Percentiles rank a stretch among this genome's conserved stretches.
Conservation (phyloP, 1,139 yeast genomes). For the Sugiyamaella novakii region DNA sequence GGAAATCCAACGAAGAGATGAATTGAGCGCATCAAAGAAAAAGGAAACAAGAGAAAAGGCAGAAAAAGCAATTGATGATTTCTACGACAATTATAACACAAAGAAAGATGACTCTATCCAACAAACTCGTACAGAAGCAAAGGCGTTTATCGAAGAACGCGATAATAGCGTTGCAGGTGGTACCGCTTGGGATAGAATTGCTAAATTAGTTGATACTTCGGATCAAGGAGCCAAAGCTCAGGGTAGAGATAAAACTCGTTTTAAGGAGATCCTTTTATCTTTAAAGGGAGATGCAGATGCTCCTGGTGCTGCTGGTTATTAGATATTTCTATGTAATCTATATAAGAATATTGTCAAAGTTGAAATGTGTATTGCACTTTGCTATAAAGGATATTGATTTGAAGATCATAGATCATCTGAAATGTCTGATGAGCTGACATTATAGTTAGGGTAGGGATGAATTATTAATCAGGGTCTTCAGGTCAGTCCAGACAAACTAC, state of each 20-base stretch:
- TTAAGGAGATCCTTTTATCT: slow-evolving; percentile 64
- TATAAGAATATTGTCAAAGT: slow-evolving; percentile 2
- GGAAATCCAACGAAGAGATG: slow-evolving; percentile 83
- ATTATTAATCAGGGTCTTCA: too few species aligned
- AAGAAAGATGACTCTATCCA: slow-evolving; percentile 76
- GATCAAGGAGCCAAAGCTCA: slow-evolving; percentile 49
- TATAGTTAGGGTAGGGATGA: not conserved
- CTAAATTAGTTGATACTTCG: slow-evolving; percentile 52
- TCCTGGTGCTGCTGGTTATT: slow-evolving; percentile 70
- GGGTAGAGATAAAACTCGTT: slow-evolving; percentile 67
- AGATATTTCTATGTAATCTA: slow-evolving; percentile 19
- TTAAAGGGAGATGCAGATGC: slow-evolving; percentile 69
- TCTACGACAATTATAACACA: slow-evolving; percentile 87
- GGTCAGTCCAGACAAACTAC: too few species aligned
- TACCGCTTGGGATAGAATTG: slow-evolving; percentile 87
- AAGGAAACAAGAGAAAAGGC: slow-evolving; percentile 75
- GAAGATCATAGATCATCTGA: too few species aligned
- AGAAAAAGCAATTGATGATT: slow-evolving; percentile 85
- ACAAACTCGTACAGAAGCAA: slow-evolving; percentile 67
- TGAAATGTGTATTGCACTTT: too few species aligned
- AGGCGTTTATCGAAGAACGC: slow-evolving; percentile 68
- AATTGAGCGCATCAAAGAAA: slow-evolving; percentile 65
- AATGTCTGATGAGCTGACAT: too few species aligned
- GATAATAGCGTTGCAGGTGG: slow-evolving; percentile 73
- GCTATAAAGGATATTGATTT: too few species aligned